A percentile compares a stretch with the other conserved stretches of the same genome.
Evolutionary conservation across 2,329 filamentous ascomycete species (phyloP).

Genomic region (Arthrobotrys entomopaga): DNA sequence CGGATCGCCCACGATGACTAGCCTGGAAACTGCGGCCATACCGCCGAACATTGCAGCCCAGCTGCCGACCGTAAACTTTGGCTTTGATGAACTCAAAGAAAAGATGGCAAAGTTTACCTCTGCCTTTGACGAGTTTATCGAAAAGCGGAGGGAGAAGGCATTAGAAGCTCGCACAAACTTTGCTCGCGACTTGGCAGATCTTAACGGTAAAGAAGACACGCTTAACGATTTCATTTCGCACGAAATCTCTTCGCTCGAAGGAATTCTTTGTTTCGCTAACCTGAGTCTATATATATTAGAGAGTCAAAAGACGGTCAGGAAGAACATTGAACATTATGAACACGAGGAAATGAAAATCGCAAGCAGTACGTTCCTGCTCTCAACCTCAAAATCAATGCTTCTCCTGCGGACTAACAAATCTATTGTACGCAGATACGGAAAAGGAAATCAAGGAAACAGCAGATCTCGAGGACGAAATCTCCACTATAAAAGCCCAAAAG

Average conservation of each 20-base stretch:
- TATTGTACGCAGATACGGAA: slow-evolving; percentile 8
- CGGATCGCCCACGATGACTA: slow-evolving; percentile 32
- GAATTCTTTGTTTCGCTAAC: not conserved
- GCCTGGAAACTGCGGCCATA: slow-evolving; percentile 47
- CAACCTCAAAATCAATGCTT: not conserved
- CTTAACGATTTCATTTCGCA: not conserved
- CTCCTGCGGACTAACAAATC: not conserved
- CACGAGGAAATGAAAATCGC: slow-evolving; percentile 56
- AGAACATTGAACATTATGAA: slow-evolving; percentile 58
- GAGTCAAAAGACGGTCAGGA: slow-evolving; percentile 56
- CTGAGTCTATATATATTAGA: slow-evolving; percentile 17
- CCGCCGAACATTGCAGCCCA: slow-evolving; percentile 71
- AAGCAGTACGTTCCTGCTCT: slow-evolving; percentile 49
- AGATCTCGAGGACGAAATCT: slow-evolving; percentile 75
- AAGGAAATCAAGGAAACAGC: slow-evolving; percentile 73
- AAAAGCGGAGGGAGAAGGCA: slow-evolving; percentile 86
- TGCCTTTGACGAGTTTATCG: slow-evolving; percentile 93
- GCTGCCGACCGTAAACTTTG: slow-evolving; percentile 91
- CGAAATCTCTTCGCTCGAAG: not conserved
- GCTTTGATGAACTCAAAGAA: slow-evolving; percentile 92
- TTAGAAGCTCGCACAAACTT: slow-evolving; percentile 95
- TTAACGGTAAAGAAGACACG: slow-evolving; percentile 89
- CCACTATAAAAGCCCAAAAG: slow-evolving; percentile 69
- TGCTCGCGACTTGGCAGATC: slow-evolving; percentile 85
- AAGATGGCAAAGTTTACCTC: slow-evolving; percentile 93